A percentile compares a stretch with the other conserved stretches of the same genome.
These are phyloP conservation scores for Dryas drummondii DNA, from an alignment of 306 rosid genomes.

Conservation along the genomic window DNA sequence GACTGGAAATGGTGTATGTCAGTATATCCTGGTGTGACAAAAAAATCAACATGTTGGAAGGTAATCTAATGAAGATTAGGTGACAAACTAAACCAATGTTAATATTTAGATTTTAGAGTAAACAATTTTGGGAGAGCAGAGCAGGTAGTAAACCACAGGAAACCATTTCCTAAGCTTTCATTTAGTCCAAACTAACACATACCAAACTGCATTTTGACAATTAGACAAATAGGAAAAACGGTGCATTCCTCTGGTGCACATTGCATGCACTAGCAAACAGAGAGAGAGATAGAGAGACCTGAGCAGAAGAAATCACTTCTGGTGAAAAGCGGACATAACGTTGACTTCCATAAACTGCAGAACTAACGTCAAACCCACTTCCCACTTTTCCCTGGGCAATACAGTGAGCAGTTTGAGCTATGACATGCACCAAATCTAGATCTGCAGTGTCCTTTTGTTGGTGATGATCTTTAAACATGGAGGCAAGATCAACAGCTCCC, in stretches of 20 bases:
- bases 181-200: background rate
- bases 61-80: too few relatives aligned
- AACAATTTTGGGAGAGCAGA: background rate
- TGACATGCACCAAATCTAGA: constrained; percentile 78
- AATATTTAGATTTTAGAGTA: background rate
- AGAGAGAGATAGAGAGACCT: constrained; percentile 44
- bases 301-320: constrained; percentile 80
- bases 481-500: constrained; percentile 65
- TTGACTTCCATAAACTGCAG: constrained; percentile 99
- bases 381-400: constrained; percentile 98
- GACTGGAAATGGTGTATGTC: too few relatives aligned
- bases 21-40: too few relatives aligned
- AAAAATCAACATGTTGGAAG: too few relatives aligned
- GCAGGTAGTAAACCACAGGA: background rate
- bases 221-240: constrained; percentile 3
- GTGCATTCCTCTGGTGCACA: constrained; percentile 20
- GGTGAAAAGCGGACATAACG: constrained; percentile 97
- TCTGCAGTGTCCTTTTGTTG: constrained; percentile 44
- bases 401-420: constrained; percentile 97
- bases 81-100: background rate
- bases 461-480: constrained; percentile 29
- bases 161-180: constrained; percentile 15
- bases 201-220: constrained; percentile 14
- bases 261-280: background rate
- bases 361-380: constrained; percentile 97